phyloP scores from a whole-genome alignment of 345 rosid species.

The Salix koriyanagi region DNA sequence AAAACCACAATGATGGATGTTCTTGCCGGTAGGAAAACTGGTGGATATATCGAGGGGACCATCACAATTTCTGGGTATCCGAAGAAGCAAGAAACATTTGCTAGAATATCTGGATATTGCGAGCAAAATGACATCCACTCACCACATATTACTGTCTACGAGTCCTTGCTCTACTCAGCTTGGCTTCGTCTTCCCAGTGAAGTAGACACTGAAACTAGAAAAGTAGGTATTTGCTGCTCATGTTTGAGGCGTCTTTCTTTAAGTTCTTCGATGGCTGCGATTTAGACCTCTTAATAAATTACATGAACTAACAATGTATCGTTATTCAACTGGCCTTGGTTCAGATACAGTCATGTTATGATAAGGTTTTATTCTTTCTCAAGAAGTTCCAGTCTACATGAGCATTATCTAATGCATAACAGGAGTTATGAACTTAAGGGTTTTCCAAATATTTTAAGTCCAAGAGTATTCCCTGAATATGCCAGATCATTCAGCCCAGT shows the following conservation, averaged over 20 bases:
- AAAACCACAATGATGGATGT: slow-evolving; percentile 91
- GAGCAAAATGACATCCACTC: slow-evolving; percentile 79
- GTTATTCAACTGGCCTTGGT: too few relatives aligned
- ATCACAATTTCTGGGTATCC: slow-evolving; percentile 68
- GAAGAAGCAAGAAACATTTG: slow-evolving; percentile 76
- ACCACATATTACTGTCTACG: slow-evolving; percentile 69
- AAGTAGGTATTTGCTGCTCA: slow-evolving; percentile 30
- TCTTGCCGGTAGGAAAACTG: slow-evolving; percentile 79
- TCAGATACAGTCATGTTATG: too few relatives aligned
- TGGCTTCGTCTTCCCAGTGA: slow-evolving; percentile 65
- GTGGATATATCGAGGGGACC: slow-evolving; percentile 66
- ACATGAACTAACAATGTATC: too few relatives aligned
- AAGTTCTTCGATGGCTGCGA: neutral
- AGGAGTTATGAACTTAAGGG: too few relatives aligned
- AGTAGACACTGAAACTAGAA: slow-evolving; percentile 41
- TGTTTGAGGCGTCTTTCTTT: neutral
- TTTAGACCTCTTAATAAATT: too few relatives aligned
- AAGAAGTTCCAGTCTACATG: too few relatives aligned
- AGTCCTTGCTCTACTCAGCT: slow-evolving; percentile 69
- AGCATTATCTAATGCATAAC: too few relatives aligned
- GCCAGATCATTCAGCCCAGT: neutral
- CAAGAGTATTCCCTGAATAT: too few relatives aligned
- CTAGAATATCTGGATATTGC: slow-evolving; percentile 74
- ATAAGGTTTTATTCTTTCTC: too few relatives aligned
- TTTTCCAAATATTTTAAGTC: neutral